These are phyloP conservation scores for Sphaerulina vaccinii DNA, from an alignment of 2,329 filamentous ascomycete genomes.

Conservation along the genomic window DNA sequence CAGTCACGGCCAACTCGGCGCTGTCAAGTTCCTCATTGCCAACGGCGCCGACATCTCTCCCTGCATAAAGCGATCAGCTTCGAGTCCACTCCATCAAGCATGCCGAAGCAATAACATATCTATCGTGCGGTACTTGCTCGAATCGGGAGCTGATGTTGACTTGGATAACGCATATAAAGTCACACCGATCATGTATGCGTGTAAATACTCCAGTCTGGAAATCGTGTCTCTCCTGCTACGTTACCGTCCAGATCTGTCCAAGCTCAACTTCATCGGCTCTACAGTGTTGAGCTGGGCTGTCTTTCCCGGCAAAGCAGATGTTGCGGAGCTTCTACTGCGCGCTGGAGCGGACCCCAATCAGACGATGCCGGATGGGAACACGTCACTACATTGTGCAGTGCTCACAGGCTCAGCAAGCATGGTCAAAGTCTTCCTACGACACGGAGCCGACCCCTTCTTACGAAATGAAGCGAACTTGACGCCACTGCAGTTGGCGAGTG, in stretches of 20 bases:
- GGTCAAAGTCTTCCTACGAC: constrained; percentile 28
- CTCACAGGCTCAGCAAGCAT: constrained; percentile 26
- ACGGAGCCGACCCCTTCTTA: constrained; percentile 29
- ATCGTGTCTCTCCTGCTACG: constrained; percentile 31
- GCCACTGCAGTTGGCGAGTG: constrained; percentile 29
- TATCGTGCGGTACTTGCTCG: constrained; percentile 30
- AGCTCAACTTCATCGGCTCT: constrained; percentile 33
- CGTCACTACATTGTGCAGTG: constrained; percentile 35
- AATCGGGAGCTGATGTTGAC: constrained; percentile 32
- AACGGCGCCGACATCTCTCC: constrained; percentile 35
- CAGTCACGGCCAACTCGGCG: constrained; percentile 29
- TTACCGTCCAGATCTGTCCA: constrained; percentile 30
- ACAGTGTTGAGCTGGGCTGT: constrained; percentile 34
- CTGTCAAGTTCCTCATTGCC: constrained; percentile 31
- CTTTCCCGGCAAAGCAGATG: constrained; percentile 29
- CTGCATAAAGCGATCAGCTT: constrained; percentile 28
- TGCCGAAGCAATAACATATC: constrained; percentile 31
- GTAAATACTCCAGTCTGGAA: constrained; percentile 28
- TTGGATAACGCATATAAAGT: constrained; percentile 34
- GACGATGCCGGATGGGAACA: constrained; percentile 32
- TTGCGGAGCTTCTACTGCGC: constrained; percentile 30
- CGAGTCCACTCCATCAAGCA: constrained; percentile 36
- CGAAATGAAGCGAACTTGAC: constrained; percentile 32
- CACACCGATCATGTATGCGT: constrained; percentile 38
- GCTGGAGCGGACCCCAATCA: constrained; percentile 33